These are phyloP conservation scores for Friedmanniomyces simplex DNA, from an alignment of 495 filamentous ascomycete genomes.

Conservation along the genomic window DNA sequence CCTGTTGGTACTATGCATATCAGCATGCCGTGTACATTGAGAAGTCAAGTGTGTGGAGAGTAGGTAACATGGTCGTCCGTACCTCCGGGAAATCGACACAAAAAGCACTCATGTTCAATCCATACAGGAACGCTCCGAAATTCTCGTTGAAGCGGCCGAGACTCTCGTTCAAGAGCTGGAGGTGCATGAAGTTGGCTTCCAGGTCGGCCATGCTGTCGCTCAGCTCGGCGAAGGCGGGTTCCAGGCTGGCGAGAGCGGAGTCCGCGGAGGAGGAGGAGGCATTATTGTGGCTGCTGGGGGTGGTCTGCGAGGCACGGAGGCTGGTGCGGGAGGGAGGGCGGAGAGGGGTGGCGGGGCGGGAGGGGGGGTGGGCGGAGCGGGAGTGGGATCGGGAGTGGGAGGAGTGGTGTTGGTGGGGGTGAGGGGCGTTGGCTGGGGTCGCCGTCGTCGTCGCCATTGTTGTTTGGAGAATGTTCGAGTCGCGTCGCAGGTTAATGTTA, in stretches of 20 bases:
- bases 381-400: conserved; percentile 17
- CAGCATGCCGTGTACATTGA: neutral
- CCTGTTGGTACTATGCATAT: conserved; percentile 31
- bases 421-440: neutral
- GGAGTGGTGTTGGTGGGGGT: too few relatives aligned
- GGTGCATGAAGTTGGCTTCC: conserved; percentile 93
- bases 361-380: conserved; percentile 53
- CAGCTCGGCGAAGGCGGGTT: conserved; percentile 85
- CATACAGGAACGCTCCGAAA: conserved; percentile 91
- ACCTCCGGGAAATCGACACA: conserved; percentile 98
- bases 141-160: conserved; percentile 88
- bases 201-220: conserved; percentile 91
- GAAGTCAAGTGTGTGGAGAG: neutral
- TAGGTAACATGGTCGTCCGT: conserved; percentile 13
- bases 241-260: conserved; percentile 68
- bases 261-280: conserved; percentile 39
- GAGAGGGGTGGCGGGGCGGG: conserved; percentile 85
- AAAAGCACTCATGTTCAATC: conserved; percentile 97
- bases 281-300: neutral
- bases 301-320: conserved; percentile 51
- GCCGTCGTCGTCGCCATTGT: conserved; percentile 16
- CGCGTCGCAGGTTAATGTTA: neutral
- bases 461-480: neutral
- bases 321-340: conserved; percentile 85
- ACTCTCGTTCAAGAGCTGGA: conserved; percentile 95